Conservation (phyloP, 768 basidiomycete genomes). For the Mrakia gelida region DNA sequence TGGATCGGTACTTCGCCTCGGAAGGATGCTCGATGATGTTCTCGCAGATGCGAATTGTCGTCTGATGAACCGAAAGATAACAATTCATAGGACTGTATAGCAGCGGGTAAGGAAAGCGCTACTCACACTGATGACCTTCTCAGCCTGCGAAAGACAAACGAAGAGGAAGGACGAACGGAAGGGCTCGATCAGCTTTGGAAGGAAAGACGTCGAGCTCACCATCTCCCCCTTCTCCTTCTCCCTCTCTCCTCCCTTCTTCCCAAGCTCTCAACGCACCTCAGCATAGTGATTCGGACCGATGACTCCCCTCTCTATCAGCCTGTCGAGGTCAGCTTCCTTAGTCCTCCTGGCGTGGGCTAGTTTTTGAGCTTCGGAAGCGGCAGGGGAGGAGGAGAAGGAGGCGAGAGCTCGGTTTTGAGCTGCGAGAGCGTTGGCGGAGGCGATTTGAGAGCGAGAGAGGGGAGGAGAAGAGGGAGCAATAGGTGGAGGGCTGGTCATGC, state of each 20-base stretch:
- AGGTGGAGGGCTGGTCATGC: no score
- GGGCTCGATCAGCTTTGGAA: no score
- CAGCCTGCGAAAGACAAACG: not conserved
- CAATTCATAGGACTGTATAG: not conserved
- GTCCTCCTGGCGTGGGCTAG: not conserved
- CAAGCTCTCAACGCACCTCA: not conserved
- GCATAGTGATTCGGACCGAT: not conserved
- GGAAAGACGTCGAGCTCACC: not conserved
- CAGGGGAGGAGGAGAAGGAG: not conserved
- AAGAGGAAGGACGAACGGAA: not conserved
- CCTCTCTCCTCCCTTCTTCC: not conserved
- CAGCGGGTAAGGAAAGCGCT: not conserved
- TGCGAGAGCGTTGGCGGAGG: not conserved
- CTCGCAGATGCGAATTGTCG: not conserved
- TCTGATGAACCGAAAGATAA: not conserved
- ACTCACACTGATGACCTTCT: conserved; percentile 17
- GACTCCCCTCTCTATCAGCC: conserved; percentile 2
- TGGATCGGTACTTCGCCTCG: not conserved
- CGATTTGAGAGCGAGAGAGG: not conserved
- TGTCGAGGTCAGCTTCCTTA: not conserved
- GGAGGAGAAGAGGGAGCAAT: not conserved
- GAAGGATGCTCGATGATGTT: conserved; percentile 18
- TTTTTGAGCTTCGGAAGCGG: not conserved
- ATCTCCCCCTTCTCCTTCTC: not conserved
- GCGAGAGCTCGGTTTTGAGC: not conserved